Conservation (phyloP, 257 asterid genomes). For the Scutellaria baicalensis region DNA sequence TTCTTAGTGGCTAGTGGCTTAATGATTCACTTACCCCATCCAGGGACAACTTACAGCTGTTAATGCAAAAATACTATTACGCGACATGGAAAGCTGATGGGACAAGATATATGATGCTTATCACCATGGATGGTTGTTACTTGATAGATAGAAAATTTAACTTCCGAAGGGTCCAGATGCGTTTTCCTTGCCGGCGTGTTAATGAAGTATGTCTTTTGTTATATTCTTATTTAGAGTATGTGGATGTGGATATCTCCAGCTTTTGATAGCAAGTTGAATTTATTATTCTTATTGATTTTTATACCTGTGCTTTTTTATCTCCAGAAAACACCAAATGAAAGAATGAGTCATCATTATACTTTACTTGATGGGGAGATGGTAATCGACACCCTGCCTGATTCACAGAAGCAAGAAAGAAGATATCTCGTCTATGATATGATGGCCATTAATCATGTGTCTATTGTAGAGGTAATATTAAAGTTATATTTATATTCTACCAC, state of each 20-base stretch:
- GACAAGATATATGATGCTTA: slow-evolving; percentile 97
- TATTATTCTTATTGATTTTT: slow-evolving; percentile 1
- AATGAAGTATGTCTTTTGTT: slow-evolving; percentile 52
- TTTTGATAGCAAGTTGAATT: background rate
- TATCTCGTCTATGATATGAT: slow-evolving; percentile 97
- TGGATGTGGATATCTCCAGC: slow-evolving; percentile 9
- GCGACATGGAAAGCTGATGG: slow-evolving; percentile 99
- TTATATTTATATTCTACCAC: background rate
- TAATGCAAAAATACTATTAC: slow-evolving; percentile 90
- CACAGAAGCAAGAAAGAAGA: slow-evolving; percentile 82
- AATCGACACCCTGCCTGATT: slow-evolving; percentile 79
- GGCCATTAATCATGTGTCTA: slow-evolving; percentile 66
- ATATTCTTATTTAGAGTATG: background rate
- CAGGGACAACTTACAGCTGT: slow-evolving; percentile 89
- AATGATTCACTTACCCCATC: slow-evolving; percentile 7
- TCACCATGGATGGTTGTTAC: slow-evolving; percentile 95
- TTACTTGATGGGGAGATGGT: slow-evolving; percentile 99
- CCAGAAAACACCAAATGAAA: slow-evolving; percentile 59
- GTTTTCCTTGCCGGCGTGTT: slow-evolving; percentile 75
- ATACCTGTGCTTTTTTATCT: slow-evolving; percentile 7
- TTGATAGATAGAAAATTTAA: slow-evolving; percentile 80
- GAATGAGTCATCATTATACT: slow-evolving; percentile 72
- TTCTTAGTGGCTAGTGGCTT: background rate
- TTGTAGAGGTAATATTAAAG: slow-evolving; percentile 64
- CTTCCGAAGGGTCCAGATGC: slow-evolving; percentile 96